These are phyloP conservation scores for Aspergillus diversus DNA, from an alignment of 495 filamentous ascomycete species.

Conservation along the genomic window DNA sequence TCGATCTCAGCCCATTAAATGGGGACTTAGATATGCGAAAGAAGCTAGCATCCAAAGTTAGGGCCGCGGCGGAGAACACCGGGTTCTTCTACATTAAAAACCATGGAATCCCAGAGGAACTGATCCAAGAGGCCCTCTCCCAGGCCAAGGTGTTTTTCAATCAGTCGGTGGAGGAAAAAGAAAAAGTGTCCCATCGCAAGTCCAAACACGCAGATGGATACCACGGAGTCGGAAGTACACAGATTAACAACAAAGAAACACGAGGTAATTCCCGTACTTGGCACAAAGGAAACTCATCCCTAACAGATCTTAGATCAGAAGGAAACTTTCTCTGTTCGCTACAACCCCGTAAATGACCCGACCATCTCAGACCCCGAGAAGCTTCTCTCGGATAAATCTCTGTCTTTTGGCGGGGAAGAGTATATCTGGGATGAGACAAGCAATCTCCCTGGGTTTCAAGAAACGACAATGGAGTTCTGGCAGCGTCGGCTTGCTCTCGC, in stretches of 20 bases:
- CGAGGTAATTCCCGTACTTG: slow-evolving; percentile 19
- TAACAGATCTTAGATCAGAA: slow-evolving; percentile 30
- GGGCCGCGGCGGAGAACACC: slow-evolving; percentile 47
- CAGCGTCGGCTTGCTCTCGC: slow-evolving; percentile 48
- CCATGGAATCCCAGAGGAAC: slow-evolving; percentile 52
- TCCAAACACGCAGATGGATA: slow-evolving; percentile 39
- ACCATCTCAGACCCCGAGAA: slow-evolving; percentile 36
- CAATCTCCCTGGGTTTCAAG: slow-evolving; percentile 52
- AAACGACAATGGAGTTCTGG: slow-evolving; percentile 52
- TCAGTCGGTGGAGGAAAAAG: slow-evolving; percentile 44
- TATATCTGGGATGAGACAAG: slow-evolving; percentile 52
- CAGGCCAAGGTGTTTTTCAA: slow-evolving; percentile 50
- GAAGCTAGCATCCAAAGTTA: slow-evolving; percentile 42
- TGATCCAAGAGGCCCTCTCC: slow-evolving; percentile 43
- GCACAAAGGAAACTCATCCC: not conserved
- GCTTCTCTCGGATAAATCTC: slow-evolving; percentile 35
- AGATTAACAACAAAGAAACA: slow-evolving; percentile 35
- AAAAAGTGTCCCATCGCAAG: slow-evolving; percentile 28
- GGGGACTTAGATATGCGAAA: slow-evolving; percentile 41
- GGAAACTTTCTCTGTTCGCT: slow-evolving; percentile 50
- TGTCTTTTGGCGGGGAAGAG: slow-evolving; percentile 26
- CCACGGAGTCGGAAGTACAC: slow-evolving; percentile 29
- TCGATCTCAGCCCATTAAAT: slow-evolving; percentile 51
- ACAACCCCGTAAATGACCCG: slow-evolving; percentile 51
- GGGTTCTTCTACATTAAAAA: slow-evolving; percentile 62